Conservation (phyloP, 352 stramenopile genomes). For the Globisporangium uncinulatum region DNA sequence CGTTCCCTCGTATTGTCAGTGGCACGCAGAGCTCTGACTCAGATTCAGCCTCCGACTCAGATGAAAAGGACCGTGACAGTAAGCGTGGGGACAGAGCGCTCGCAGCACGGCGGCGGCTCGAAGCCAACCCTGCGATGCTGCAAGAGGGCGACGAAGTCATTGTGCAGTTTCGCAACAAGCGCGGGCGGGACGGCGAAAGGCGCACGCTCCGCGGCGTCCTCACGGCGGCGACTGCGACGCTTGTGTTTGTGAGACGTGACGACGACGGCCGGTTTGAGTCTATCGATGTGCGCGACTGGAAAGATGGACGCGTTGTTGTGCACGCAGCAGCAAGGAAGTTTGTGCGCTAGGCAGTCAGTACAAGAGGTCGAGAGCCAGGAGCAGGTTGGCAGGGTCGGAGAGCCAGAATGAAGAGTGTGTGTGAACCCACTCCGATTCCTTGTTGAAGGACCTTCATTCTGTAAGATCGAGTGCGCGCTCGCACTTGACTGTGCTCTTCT, state of each 20-base stretch:
- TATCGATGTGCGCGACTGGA: slow-evolving; percentile 41
- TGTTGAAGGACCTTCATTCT: slow-evolving; percentile 12
- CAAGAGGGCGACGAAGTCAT: slow-evolving; percentile 53
- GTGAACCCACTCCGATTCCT: too few species aligned
- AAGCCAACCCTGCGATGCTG: slow-evolving; percentile 42
- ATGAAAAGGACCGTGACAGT: slow-evolving; percentile 17
- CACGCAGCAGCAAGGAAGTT: slow-evolving; percentile 12
- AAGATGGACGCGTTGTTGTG: slow-evolving; percentile 21
- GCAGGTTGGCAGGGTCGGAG: too few species aligned
- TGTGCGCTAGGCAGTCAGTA: background rate
- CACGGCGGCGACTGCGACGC: slow-evolving; percentile 34
- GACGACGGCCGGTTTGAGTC: slow-evolving; percentile 29
- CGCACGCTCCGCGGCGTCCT: slow-evolving; percentile 36
- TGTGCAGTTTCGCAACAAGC: slow-evolving; percentile 18
- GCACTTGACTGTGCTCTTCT: background rate
- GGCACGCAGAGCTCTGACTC: slow-evolving; percentile 3
- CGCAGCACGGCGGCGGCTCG: slow-evolving; percentile 14
- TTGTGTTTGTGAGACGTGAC: slow-evolving; percentile 37
- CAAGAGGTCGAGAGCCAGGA: background rate
- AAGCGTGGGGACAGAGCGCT: slow-evolving; percentile 5
- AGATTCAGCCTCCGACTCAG: slow-evolving; percentile 4
- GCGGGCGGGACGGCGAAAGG: slow-evolving; percentile 12
- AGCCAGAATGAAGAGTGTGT: too few species aligned
- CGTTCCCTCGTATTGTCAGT: slow-evolving; percentile 1
- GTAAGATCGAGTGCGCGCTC: too few species aligned